Evolutionary conservation across 768 basidiomycete species (phyloP).

Genomic region (Sarcomyxa edulis): DNA sequence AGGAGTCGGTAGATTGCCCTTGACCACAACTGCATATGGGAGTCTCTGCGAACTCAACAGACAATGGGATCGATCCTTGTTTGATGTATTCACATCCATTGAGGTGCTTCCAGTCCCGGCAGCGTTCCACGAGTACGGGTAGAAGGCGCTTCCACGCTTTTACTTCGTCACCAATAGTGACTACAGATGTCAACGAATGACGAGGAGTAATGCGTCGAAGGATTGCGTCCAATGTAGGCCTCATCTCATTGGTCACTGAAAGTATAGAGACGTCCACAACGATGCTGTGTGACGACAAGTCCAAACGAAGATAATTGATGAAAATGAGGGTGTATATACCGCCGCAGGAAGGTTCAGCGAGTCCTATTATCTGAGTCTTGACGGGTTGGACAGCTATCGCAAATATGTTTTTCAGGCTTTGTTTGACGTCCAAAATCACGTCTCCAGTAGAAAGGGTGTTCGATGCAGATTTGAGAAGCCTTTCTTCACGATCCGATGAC

Average conservation of each 20-base stretch:
- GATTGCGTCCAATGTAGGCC: not conserved
- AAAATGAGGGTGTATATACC: constrained; percentile 37
- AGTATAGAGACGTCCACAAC: constrained; percentile 46
- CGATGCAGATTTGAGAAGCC: no score
- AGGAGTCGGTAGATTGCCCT: constrained; percentile 37
- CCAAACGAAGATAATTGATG: constrained; percentile 39
- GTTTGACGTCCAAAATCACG: no score
- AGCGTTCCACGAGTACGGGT: constrained; percentile 46
- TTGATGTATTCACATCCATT: constrained; percentile 42
- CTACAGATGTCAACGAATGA: constrained; percentile 7
- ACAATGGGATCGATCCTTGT: constrained; percentile 29
- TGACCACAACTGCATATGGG: constrained; percentile 52
- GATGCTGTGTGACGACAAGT: constrained; percentile 43
- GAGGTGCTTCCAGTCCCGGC: constrained; percentile 45
- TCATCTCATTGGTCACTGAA: constrained; percentile 24
- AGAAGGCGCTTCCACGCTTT: constrained; percentile 46
- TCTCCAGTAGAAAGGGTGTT: no score
- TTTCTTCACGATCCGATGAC: no score
- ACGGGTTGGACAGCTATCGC: no score
- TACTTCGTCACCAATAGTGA: constrained; percentile 26
- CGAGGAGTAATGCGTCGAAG: not conserved
- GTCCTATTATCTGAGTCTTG: no score
- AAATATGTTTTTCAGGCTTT: no score
- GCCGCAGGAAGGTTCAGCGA: no score
- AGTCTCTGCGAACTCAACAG: constrained; percentile 23